These are phyloP conservation scores for Herpotrichia juniperi DNA, from an alignment of 2,329 filamentous ascomycete genomes.

Conservation along the genomic window DNA sequence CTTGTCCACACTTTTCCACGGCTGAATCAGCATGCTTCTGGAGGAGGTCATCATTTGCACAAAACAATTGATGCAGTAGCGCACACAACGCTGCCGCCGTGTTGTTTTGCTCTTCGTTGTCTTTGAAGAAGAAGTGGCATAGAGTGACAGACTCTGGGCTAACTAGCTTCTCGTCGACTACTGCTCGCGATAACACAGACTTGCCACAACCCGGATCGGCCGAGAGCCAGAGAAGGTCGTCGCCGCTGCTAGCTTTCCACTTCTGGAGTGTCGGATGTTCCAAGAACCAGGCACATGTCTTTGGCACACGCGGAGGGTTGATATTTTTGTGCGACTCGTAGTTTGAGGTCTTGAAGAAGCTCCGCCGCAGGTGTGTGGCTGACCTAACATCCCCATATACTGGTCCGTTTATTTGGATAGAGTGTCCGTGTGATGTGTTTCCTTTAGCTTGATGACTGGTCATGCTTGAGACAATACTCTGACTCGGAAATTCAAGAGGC, in stretches of 20 bases:
- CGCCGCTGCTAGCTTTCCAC: constrained; percentile 3
- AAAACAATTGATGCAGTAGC: constrained; percentile 44
- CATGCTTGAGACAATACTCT: too few species aligned
- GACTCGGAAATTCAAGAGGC: too few species aligned
- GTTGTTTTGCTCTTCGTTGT: constrained; percentile 41
- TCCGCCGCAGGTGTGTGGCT: too few species aligned
- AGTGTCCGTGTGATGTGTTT: too few species aligned
- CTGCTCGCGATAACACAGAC: constrained; percentile 44
- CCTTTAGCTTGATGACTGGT: too few species aligned
- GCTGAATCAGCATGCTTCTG: constrained; percentile 12
- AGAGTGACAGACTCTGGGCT: constrained; percentile 13
- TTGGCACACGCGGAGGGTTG: too few species aligned
- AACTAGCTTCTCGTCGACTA: constrained; percentile 39
- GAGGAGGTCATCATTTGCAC: constrained; percentile 27
- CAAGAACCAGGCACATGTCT: constrained; percentile 8
- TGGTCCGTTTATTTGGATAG: too few species aligned
- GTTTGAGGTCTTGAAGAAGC: too few species aligned
- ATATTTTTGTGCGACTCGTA: too few species aligned
- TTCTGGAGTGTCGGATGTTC: constrained; percentile 2
- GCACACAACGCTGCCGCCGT: constrained; percentile 39
- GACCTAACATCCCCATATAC: too few species aligned
- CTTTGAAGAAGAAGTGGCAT: constrained; percentile 49
- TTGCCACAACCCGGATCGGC: constrained; percentile 51
- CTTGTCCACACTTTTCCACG: constrained; percentile 23
- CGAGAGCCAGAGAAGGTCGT: constrained; percentile 45